These are phyloP conservation scores for Eucalyptus shirleyi DNA, from an alignment of 345 rosid genomes.

Conservation along the genomic window DNA sequence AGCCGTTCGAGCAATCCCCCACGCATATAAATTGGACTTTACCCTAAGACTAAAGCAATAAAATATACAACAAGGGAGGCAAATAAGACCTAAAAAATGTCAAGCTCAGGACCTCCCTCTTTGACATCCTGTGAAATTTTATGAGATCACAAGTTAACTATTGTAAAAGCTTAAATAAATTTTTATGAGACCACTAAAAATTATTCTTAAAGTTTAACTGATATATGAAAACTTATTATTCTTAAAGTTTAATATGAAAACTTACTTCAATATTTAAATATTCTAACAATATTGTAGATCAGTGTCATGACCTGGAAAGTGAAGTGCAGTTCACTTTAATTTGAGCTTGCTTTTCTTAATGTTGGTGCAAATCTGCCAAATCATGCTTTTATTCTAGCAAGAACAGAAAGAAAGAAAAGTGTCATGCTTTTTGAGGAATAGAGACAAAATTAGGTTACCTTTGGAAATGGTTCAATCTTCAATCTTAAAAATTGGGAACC, in stretches of 20 bases:
- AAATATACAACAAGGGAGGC: neutral
- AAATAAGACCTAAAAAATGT: neutral
- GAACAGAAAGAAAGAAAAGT: neutral
- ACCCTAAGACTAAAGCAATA: neutral
- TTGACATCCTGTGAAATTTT: neutral
- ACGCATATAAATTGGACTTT: neutral
- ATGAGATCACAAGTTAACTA: neutral
- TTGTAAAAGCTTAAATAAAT: neutral
- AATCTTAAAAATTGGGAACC: neutral
- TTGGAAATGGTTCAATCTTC: neutral
- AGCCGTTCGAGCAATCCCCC: neutral
- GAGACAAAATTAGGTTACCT: neutral
- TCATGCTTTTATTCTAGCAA: neutral
- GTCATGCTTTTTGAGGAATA: neutral
- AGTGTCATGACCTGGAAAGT: neutral
- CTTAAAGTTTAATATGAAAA: neutral
- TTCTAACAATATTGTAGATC: neutral
- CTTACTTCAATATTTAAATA: neutral
- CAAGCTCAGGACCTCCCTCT: rapidly evolving
- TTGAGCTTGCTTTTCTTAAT: neutral
- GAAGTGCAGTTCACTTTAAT: neutral
- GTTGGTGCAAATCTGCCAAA: neutral
- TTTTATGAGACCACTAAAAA: no score
- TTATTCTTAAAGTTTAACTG: neutral
- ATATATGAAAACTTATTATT: neutral